Evolutionary conservation across 805 yeast genomes (phyloP), one percentile per base, ranked within the genome.

Genomic region (Kluyveromyces starmeri): DNA sequence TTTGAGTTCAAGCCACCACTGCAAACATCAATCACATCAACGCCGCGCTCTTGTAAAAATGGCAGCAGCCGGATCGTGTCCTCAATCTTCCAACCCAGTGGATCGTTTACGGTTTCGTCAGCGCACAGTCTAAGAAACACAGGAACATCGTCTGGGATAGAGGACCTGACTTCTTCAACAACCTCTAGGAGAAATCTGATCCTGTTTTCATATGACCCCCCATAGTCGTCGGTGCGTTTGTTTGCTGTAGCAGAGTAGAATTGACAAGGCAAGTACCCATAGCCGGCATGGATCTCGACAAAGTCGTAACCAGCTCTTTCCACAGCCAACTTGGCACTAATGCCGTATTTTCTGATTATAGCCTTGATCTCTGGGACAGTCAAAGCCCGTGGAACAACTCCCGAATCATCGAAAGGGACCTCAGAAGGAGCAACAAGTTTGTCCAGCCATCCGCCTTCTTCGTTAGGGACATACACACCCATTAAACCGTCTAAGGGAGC

Each of bases 211-310:
- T 75, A 60, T 2, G 70, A 58, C 5, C 83, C 83, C 29, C 83
- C 84, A 43, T 75, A 78, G 42, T 68, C 62, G 47, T 78, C 85
- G 1, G 70, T 68, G 48, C 85, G 65, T 38, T 59, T 51, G 54
- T 79, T 76, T 19, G 70, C 54, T 27, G 49, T 44, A 1, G 59
- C 54, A 21, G 71, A 64, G 35, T 71, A 45, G 44, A 78, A 75
- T 45, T 67, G 63, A 46, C 64, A 60, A 22, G 70, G 40, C 32
- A 78, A 52, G 46, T 71, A 75, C 2, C 84, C 83, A 50, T 76
- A 75, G 11, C 81, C 81, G 19, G 63, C 68, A 47, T 78, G 83
- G 33, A 78, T 59, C 48, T 76, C 83, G 30, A 78, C 63, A 32
- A 71, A 71, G 50, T 78, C 83, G 39, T 71, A 65, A 1, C 77